Conservation (phyloP, 23 red algal genomes). For the Pyropia yezoensis region DNA sequence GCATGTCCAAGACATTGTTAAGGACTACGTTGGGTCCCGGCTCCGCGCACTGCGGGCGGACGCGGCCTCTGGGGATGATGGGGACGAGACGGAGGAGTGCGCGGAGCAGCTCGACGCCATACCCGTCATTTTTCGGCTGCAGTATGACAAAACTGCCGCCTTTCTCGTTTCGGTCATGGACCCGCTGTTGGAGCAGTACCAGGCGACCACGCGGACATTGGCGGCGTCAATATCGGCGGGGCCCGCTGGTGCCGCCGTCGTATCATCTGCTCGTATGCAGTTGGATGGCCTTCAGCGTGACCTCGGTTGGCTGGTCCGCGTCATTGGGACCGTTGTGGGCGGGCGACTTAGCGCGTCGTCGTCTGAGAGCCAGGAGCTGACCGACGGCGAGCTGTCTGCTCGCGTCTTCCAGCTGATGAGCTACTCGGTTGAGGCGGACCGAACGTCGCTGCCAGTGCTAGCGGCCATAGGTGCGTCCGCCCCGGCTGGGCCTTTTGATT, state of each 20-base stretch:
- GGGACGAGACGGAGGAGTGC: constrained; percentile 30
- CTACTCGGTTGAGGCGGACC: constrained; percentile 59
- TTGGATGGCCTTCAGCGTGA: constrained; percentile 54
- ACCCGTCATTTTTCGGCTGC: constrained; percentile 59
- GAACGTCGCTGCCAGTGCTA: constrained; percentile 1
- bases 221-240: constrained; percentile 20
- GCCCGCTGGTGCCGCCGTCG: constrained; percentile 32
- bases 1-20: constrained; percentile 56
- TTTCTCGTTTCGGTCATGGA: constrained; percentile 59
- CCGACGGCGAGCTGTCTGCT: constrained; percentile 64
- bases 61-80: constrained; percentile 19
- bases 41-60: constrained; percentile 40
- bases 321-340: constrained; percentile 43
- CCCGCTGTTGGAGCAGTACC: constrained; percentile 68
- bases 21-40: constrained; percentile 51
- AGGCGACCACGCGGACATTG: constrained; percentile 22
- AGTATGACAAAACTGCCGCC: constrained; percentile 64
- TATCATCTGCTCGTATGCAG: not conserved
- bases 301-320: constrained; percentile 59
- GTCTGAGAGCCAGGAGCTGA: constrained; percentile 65
- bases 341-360: constrained; percentile 36
- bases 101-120: constrained; percentile 74
- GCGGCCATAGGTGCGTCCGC: no score
- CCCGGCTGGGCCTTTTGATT: no score
- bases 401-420: constrained; percentile 82